Base-by-base conservation (phyloP, 768 basidiomycete species). In the Tylopilus vinaceipallidus region DNA sequence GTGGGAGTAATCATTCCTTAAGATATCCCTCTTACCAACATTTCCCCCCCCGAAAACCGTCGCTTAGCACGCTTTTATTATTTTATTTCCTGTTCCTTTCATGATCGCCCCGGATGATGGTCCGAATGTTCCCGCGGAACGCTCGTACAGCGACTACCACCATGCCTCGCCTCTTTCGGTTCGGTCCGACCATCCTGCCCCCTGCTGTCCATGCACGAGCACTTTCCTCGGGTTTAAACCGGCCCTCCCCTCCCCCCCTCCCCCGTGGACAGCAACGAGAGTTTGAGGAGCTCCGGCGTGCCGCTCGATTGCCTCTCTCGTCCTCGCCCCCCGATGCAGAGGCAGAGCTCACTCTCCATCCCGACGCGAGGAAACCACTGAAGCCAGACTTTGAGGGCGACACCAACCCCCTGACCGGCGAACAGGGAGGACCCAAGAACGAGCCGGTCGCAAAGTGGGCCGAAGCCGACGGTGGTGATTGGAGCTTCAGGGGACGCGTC, bases 401-500 rank as follows among this genome's bases (percentile, higher is more conserved):
- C 37, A 66, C 75, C 32, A 93, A 95, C 59, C 93, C 92, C 1
- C 57, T 57, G 2, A 95, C 93, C 3, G 93, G 93, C 12, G 93
- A 95, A 67, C 71, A 78, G 40, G 91, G 89, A 0, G 93, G 93
- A 0, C 93, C 93, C 19, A 95, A 94, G 73, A 76, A 73, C 26
- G 93, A 95, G 64, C 93, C 93, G 13, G 78, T 94, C 10, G 64
- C 71, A 30, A 77, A 71, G 43, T 85, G 82, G 81, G 72, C 71
- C 16, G 61, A 67, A 6, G 68, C 69, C 44, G 70, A 75, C 32
- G 75, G 77, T 38, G 86, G 87, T 3, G 92, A 94, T 62, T 95
- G 92, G 92, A 94, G 90, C 57, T 90, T 86, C 72, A 91, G 89
- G 59, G 92, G 92, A 11, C 76, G 90, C 20, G 91, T 91, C 23